These are phyloP conservation scores for Globisporangium abappressorium DNA, from an alignment of 352 stramenopile species.

Conservation along the genomic window DNA sequence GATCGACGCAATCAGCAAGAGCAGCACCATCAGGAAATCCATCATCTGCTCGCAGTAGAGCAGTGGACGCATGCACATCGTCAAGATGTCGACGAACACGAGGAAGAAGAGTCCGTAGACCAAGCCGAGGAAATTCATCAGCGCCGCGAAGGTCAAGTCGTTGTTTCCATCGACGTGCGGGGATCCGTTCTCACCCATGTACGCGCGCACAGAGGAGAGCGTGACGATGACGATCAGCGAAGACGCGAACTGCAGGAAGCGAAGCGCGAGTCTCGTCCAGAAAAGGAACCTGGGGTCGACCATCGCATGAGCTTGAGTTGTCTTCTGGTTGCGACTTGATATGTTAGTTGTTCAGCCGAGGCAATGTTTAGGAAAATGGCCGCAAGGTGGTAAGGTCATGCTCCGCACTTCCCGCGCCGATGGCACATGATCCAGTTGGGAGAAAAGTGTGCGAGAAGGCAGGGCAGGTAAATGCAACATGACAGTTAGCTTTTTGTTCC, in stretches of 20 bases:
- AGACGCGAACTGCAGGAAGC: conserved; percentile 17
- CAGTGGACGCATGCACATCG: conserved; percentile 17
- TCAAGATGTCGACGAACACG: conserved; percentile 18
- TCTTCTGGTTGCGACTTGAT: background rate
- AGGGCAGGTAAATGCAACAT: background rate
- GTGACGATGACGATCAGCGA: conserved; percentile 14
- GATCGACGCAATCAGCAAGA: conserved; percentile 17
- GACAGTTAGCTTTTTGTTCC: background rate
- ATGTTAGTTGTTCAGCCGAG: background rate
- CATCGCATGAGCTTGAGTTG: conserved; percentile 1
- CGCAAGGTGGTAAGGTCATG: background rate
- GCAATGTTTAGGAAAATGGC: background rate
- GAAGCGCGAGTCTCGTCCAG: conserved; percentile 16
- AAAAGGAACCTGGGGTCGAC: conserved; percentile 18
- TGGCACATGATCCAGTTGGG: background rate
- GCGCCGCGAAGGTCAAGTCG: conserved; percentile 13
- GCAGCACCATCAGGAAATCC: conserved; percentile 14
- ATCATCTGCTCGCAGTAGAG: conserved; percentile 19
- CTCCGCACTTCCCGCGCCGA: background rate
- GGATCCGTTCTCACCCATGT: conserved; percentile 4
- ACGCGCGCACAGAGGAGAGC: conserved; percentile 9
- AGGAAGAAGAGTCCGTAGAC: conserved; percentile 20
- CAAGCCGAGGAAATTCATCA: conserved; percentile 20
- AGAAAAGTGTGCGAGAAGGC: background rate
- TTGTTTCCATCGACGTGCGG: conserved; percentile 1